These are phyloP conservation scores for Azolla pinnata DNA, from an alignment of 75 land plant genomes.

Conservation along the genomic window DNA sequence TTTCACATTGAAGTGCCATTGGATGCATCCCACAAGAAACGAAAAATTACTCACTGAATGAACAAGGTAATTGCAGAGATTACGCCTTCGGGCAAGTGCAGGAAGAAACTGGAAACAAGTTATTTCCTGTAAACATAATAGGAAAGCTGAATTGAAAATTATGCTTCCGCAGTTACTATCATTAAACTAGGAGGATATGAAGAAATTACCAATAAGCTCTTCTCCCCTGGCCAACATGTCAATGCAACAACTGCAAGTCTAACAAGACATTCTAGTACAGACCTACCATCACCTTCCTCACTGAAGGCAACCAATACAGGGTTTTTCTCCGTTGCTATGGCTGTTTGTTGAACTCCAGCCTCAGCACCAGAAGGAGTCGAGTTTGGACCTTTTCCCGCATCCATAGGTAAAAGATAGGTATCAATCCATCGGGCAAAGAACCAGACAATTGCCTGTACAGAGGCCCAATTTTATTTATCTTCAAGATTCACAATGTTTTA, in stretches of 20 bases:
- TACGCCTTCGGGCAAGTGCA: constrained; percentile 57
- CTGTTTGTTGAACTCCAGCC: constrained; percentile 11
- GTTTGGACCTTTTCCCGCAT: constrained; percentile 32
- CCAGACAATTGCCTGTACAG: constrained; percentile 82
- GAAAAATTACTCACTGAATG: no score
- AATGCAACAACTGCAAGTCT: constrained; percentile 51
- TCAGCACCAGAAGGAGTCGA: constrained; percentile 32
- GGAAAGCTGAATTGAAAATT: background rate
- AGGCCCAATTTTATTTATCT: no score
- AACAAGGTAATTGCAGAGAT: constrained; percentile 64
- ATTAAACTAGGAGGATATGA: background rate
- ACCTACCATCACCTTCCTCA: constrained; percentile 58
- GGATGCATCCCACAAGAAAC: no score
- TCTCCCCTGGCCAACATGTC: constrained; percentile 76
- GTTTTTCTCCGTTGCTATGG: constrained; percentile 21
- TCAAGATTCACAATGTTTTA: no score
- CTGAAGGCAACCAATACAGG: constrained; percentile 52
- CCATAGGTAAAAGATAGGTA: constrained; percentile 74
- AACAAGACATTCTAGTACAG: constrained; percentile 55
- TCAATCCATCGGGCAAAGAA: constrained; percentile 88
- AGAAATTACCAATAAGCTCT: constrained; percentile 58
- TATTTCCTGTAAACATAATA: constrained; percentile 43
- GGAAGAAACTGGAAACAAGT: constrained; percentile 68
- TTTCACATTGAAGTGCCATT: no score
- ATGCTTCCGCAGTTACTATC: background rate